A percentile compares a stretch with the other conserved stretches of the same genome.
Conservation (phyloP, 345 rosid species). For the Erucastrum elatum region DNA sequence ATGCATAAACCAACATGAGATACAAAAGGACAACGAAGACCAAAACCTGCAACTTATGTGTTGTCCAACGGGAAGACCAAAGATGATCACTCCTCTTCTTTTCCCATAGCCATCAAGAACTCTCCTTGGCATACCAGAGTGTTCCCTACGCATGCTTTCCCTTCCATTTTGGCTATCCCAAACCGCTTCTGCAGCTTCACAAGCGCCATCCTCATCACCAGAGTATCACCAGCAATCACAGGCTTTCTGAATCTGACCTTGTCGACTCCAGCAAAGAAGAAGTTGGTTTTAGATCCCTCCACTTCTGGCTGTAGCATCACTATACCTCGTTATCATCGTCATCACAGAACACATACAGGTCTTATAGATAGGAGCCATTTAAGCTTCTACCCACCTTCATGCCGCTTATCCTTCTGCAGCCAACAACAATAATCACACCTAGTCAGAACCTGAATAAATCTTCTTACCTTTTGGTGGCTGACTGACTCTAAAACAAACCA, state of each 20-base stretch:
- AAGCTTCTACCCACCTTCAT: constrained; percentile 68
- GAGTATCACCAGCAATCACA: constrained; percentile 91
- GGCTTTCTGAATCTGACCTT: constrained; percentile 94
- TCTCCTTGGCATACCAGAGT: constrained; percentile 87
- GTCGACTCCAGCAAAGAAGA: constrained; percentile 93
- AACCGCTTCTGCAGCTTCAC: constrained; percentile 80
- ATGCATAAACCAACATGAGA: too few relatives aligned
- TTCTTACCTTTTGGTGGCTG: neutral
- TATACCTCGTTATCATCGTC: constrained; percentile 47
- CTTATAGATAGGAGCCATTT: constrained; percentile 8
- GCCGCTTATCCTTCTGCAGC: constrained; percentile 63
- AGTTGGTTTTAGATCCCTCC: constrained; percentile 72
- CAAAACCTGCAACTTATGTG: too few relatives aligned
- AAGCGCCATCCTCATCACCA: constrained; percentile 93
- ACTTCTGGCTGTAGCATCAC: constrained; percentile 94
- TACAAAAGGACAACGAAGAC: too few relatives aligned
- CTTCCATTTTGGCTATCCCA: constrained; percentile 96
- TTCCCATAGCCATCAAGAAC: constrained; percentile 83
- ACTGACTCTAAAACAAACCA: neutral
- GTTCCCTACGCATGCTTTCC: constrained; percentile 88
- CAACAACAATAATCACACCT: constrained; percentile 24
- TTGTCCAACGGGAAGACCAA: too few relatives aligned
- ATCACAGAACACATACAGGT: too few relatives aligned
- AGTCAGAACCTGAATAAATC: constrained; percentile 20
- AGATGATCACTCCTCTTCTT: constrained; percentile 39